Percentiles rank a stretch among this genome's conserved stretches.
Evolutionary conservation across 768 basidiomycete species (phyloP).

Genomic region (Hysterangium stoloniferum): DNA sequence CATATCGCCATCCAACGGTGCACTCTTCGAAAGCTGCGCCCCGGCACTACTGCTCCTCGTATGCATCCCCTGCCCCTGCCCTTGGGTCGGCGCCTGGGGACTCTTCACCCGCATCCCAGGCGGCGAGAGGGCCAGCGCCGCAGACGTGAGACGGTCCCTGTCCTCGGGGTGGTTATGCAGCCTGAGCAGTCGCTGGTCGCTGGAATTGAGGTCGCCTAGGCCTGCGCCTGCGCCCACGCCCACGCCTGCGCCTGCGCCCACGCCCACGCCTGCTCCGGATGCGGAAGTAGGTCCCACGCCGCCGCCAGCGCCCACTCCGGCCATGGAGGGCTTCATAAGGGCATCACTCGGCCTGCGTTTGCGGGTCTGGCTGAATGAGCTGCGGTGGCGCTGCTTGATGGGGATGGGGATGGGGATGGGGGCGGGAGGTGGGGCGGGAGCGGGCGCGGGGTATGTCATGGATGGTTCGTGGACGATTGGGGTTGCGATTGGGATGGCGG

Average conservation of each 20-base stretch:
- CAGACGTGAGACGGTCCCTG: background rate
- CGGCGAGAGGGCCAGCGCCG: constrained; percentile 7
- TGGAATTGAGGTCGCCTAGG: no score
- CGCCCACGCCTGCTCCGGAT: constrained; percentile 17
- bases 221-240: no score
- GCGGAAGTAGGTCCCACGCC: constrained; percentile 18
- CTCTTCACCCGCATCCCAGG: no score
- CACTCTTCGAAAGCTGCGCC: constrained; percentile 8
- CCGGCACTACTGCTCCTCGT: constrained; percentile 15
- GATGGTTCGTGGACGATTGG: no score
- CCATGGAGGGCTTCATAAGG: background rate
- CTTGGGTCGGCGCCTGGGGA: no score
- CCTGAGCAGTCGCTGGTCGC: no score
- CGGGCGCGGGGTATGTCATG: no score
- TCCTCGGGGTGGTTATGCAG: constrained; percentile 7
- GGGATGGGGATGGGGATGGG: constrained; percentile 5
- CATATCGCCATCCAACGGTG: constrained; percentile 17
- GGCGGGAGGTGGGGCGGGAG: no score
- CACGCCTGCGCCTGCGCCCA: no score
- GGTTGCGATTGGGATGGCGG: no score
- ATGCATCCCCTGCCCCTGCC: constrained; percentile 8
- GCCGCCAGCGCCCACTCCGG: no score
- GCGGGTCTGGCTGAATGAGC: constrained; percentile 14
- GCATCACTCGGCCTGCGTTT: constrained; percentile 16
- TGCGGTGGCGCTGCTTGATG: constrained; percentile 11